Evolutionary conservation across 2,329 filamentous ascomycete genomes (phyloP).

Genomic region (Cladosporium sp.): DNA sequence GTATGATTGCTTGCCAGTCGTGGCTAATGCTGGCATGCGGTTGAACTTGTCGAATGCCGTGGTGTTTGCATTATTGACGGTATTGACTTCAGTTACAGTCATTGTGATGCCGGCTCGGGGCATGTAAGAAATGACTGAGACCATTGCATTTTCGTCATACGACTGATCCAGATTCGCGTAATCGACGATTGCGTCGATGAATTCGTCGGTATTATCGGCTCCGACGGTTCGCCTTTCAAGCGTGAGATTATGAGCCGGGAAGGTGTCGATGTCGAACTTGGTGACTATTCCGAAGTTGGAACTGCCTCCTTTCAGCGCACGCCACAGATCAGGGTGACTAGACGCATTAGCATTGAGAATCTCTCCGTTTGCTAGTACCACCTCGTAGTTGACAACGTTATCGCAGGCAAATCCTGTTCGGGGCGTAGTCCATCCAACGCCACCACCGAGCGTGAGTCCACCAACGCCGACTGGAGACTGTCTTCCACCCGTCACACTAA

Average conservation of each 20-base stretch:
- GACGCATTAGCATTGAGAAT: constrained; percentile 20
- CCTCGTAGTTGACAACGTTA: constrained; percentile 26
- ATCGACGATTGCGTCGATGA: not conserved
- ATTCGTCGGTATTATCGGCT: not conserved
- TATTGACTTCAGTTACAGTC: constrained; percentile 4
- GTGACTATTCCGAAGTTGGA: constrained; percentile 30
- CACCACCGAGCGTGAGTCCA: constrained; percentile 27
- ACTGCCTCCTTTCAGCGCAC: constrained; percentile 24
- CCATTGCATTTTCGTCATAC: constrained; percentile 1
- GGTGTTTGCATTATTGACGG: not conserved
- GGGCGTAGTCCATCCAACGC: constrained; percentile 26
- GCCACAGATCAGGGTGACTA: constrained; percentile 22
- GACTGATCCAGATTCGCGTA: constrained; percentile 1
- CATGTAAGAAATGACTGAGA: constrained; percentile 3
- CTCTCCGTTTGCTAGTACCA: constrained; percentile 22
- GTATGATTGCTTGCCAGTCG: constrained; percentile 2
- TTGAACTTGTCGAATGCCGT: constrained; percentile 4
- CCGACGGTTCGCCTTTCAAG: constrained; percentile 4
- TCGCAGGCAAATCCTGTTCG: constrained; percentile 27
- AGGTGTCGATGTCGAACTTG: constrained; percentile 17
- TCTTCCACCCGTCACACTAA: constrained; percentile 22
- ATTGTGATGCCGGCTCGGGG: not conserved
- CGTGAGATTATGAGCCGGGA: constrained; percentile 1
- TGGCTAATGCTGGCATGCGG: not conserved
- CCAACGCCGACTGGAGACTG: constrained; percentile 26